Conservation (phyloP, 306 rosid species). For the Lathyrus sativus region DNA sequence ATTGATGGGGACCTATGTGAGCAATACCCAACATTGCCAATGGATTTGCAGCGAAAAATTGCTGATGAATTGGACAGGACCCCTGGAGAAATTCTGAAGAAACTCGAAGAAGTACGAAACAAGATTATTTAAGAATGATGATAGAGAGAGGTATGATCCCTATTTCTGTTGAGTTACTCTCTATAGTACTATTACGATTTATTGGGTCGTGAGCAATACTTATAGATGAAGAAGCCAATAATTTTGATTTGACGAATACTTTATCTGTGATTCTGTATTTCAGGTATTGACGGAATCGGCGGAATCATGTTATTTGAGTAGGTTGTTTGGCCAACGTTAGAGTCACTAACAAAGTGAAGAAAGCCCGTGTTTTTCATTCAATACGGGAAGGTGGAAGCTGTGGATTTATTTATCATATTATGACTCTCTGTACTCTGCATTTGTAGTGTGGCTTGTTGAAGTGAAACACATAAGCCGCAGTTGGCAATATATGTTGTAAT, state of each 20-base stretch:
- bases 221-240: not conserved
- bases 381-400: constrained; percentile 31
- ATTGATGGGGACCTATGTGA: constrained; percentile 98
- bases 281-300: constrained; percentile 36
- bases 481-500: constrained; percentile 57
- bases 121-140: constrained; percentile 70
- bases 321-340: constrained; percentile 25
- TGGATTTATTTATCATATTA: constrained; percentile 35
- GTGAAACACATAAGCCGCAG: constrained; percentile 32
- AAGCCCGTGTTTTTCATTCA: constrained; percentile 26
- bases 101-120: constrained; percentile 88
- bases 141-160: constrained; percentile 43
- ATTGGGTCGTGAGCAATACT: not conserved
- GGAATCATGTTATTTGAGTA: constrained; percentile 26
- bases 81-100: constrained; percentile 92
- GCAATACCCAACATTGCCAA: constrained; percentile 92
- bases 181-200: constrained; percentile 7
- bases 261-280: constrained; percentile 26
- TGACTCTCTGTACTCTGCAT: constrained; percentile 16
- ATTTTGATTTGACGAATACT: constrained; percentile 30
- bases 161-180: constrained; percentile 15
- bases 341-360: constrained; percentile 42
- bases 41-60: constrained; percentile 96
- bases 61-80: constrained; percentile 95
- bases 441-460: constrained; percentile 1